Percentiles rank a stretch among this genome's conserved stretches.
phyloP scores from a whole-genome alignment of 352 stramenopile genomes.

The Phytophthora aleatoria region DNA sequence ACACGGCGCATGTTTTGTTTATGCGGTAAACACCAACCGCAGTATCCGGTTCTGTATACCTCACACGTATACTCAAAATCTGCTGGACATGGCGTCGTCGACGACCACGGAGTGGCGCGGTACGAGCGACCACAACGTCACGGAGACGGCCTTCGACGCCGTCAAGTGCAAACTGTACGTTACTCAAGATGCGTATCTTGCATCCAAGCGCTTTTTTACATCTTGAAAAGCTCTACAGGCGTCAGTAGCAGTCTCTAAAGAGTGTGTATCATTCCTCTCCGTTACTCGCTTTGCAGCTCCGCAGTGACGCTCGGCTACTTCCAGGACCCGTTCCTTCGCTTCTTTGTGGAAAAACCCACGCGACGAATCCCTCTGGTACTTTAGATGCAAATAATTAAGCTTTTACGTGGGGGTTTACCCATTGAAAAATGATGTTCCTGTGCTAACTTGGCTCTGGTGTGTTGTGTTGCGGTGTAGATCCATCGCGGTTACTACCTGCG shows the following conservation, averaged over 20 bases:
- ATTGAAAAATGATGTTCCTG: neutral
- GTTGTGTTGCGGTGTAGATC: slow-evolving; percentile 44
- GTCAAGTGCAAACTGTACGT: slow-evolving; percentile 80
- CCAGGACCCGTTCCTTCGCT: slow-evolving; percentile 57
- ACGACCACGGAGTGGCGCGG: slow-evolving; percentile 19
- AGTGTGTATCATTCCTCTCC: slow-evolving; percentile 20
- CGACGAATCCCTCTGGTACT: slow-evolving; percentile 70
- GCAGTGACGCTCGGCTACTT: slow-evolving; percentile 67
- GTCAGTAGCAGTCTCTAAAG: slow-evolving; percentile 20
- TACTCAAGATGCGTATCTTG: neutral
- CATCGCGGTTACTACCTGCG: slow-evolving; percentile 81
- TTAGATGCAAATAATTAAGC: neutral
- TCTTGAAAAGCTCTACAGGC: neutral
- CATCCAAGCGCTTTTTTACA: neutral
- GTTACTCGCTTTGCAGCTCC: slow-evolving; percentile 38
- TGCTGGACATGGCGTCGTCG: neutral
- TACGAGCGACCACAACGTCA: slow-evolving; percentile 82
- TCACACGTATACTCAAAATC: neutral
- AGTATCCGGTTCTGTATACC: neutral
- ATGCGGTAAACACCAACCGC: neutral
- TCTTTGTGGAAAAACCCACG: slow-evolving; percentile 65
- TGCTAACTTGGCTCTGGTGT: slow-evolving; percentile 3
- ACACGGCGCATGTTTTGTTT: slow-evolving; percentile 1
- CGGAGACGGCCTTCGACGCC: slow-evolving; percentile 76
- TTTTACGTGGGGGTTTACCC: neutral